Evolutionary conservation across 148 eudicot species (phyloP).

Genomic region (Persicaria tinctoria): DNA sequence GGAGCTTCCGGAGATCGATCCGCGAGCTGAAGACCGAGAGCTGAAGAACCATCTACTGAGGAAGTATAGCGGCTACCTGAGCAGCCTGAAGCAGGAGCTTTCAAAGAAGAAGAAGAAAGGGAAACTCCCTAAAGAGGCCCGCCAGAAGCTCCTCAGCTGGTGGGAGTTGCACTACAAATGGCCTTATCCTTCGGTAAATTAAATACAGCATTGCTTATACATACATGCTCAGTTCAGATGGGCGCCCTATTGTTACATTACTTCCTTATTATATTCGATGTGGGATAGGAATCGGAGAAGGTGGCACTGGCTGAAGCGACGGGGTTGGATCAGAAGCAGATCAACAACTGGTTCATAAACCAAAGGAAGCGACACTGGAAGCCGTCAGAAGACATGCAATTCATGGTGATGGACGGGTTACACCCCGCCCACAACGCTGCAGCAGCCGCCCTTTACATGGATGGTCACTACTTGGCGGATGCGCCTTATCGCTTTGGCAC

Average conservation of each 20-base stretch:
- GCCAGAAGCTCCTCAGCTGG: constrained; percentile 63
- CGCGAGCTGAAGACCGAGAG: constrained; percentile 87
- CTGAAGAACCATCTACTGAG: constrained; percentile 76
- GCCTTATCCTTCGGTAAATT: constrained; percentile 64
- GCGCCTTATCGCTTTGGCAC: constrained; percentile 79
- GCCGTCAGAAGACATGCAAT: constrained; percentile 80
- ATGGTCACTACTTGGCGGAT: constrained; percentile 82
- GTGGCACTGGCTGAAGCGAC: constrained; percentile 77
- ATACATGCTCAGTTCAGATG: no score
- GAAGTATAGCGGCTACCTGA: constrained; percentile 86
- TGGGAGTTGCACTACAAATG: constrained; percentile 78
- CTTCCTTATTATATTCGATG: background rate
- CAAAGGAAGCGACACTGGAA: constrained; percentile 79
- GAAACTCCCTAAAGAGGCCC: constrained; percentile 62
- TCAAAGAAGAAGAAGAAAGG: constrained; percentile 82
- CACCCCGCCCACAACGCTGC: constrained; percentile 45
- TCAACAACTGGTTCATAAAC: constrained; percentile 70
- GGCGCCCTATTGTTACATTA: background rate
- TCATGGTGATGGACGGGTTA: constrained; percentile 88
- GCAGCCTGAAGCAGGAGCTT: constrained; percentile 89
- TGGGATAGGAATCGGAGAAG: constrained; percentile 57
- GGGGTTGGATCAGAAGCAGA: constrained; percentile 69
- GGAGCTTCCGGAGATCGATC: constrained; percentile 72
- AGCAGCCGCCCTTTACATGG: constrained; percentile 62
- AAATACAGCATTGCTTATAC: background rate